phyloP scores from a whole-genome alignment of 495 filamentous ascomycete genomes.

The Penicillium canariense region DNA sequence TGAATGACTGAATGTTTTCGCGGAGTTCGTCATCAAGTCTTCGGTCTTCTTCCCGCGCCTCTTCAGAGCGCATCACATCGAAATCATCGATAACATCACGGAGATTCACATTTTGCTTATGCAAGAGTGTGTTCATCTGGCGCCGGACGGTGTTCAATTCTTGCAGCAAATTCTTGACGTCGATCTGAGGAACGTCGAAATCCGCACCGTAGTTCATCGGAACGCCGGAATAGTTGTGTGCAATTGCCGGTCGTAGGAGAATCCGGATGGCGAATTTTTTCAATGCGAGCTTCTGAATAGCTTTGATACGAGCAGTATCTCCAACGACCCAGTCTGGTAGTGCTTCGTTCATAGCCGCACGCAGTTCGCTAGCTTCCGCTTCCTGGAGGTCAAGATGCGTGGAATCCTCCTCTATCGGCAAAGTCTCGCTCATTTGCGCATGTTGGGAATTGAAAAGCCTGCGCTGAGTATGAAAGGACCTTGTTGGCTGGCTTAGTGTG shows the following conservation, averaged over 20 bases:
- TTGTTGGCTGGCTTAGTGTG: slow-evolving; percentile 13
- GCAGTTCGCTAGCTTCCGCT: slow-evolving; percentile 4
- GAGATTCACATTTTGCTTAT: slow-evolving; percentile 15
- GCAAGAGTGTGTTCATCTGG: slow-evolving; percentile 32
- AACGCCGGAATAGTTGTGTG: slow-evolving; percentile 40
- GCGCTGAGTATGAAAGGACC: slow-evolving; percentile 25
- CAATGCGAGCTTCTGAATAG: slow-evolving; percentile 41
- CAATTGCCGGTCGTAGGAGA: slow-evolving; percentile 39
- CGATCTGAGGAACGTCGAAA: slow-evolving; percentile 27
- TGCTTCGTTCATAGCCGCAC: slow-evolving; percentile 15
- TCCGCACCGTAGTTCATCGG: slow-evolving; percentile 34
- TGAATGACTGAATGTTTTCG: slow-evolving; percentile 31
- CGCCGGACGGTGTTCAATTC: slow-evolving; percentile 33
- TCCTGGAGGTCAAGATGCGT: slow-evolving; percentile 3
- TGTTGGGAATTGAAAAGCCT: slow-evolving; percentile 4
- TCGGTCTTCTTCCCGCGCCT: slow-evolving; percentile 12
- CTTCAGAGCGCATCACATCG: slow-evolving; percentile 9
- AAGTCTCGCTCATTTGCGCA: slow-evolving; percentile 9
- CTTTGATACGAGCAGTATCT: slow-evolving; percentile 37
- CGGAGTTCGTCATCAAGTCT: slow-evolving; percentile 33
- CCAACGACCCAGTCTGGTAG: slow-evolving; percentile 29
- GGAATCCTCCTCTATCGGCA: slow-evolving; percentile 2
- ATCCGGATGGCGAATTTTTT: slow-evolving; percentile 45
- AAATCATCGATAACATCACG: slow-evolving; percentile 31
- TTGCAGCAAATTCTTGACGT: slow-evolving; percentile 31